Evolutionary conservation across 768 basidiomycete species (phyloP).

Genomic region (Boletus bicolor): DNA sequence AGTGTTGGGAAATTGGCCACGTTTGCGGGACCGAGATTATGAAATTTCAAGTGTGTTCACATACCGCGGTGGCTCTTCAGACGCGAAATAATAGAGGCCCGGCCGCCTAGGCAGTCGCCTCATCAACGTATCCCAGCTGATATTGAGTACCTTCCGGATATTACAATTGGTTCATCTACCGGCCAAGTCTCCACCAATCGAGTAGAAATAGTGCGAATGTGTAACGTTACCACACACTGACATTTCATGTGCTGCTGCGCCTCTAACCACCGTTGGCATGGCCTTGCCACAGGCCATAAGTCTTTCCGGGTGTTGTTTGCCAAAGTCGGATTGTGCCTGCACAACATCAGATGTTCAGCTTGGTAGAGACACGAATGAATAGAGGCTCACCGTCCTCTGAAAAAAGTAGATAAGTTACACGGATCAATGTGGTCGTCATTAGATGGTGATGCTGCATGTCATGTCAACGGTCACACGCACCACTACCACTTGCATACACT

Average conservation of each 20-base stretch:
- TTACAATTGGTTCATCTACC: conserved; percentile 18
- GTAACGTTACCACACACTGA: conserved; percentile 6
- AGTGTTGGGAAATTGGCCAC: neutral
- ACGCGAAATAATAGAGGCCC: neutral
- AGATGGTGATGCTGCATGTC: conserved; percentile 5
- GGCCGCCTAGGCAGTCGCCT: neutral
- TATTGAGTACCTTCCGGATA: conserved; percentile 12
- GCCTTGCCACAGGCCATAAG: conserved; percentile 90
- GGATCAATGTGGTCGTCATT: conserved; percentile 5
- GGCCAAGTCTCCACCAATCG: conserved; percentile 9
- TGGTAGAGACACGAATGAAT: neutral
- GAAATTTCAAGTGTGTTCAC: neutral
- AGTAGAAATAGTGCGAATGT: conserved; percentile 10
- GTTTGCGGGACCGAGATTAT: neutral
- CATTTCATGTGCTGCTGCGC: neutral
- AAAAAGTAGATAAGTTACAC: conserved; percentile 8
- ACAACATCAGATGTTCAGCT: conserved; percentile 7
- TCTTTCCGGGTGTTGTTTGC: conserved; percentile 94
- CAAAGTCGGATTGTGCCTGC: conserved; percentile 91
- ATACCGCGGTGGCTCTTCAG: neutral
- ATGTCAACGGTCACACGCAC: conserved; percentile 46
- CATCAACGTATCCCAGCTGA: conserved; percentile 8
- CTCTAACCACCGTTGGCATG: conserved; percentile 39
- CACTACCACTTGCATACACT: conserved; percentile 95
- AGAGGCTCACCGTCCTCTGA: conserved; percentile 68